These are phyloP conservation scores for Phyllostachys edulis DNA, from an alignment of 176 grass and related monocot species.

Conservation along the genomic window DNA sequence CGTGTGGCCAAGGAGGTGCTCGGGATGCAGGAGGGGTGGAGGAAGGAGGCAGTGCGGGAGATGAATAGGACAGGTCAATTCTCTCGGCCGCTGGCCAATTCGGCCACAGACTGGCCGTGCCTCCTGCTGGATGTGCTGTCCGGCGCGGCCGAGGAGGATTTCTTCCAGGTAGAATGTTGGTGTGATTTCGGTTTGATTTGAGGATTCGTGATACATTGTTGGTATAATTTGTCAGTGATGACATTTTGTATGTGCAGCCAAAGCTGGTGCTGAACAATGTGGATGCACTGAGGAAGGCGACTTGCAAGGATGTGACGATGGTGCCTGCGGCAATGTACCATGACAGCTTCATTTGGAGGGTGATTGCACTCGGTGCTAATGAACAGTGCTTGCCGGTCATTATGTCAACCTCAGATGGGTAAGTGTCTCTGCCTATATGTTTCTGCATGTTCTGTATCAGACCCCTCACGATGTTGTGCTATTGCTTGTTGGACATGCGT, in stretches of 20 bases:
- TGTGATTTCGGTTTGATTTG: not conserved
- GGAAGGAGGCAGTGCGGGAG: slow-evolving; percentile 55
- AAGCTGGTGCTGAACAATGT: slow-evolving; percentile 95
- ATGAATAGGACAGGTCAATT: slow-evolving; percentile 66
- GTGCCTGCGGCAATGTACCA: slow-evolving; percentile 72
- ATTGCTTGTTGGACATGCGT: not conserved
- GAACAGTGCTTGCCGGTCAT: slow-evolving; percentile 81
- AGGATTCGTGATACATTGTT: not conserved
- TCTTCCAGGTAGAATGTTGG: slow-evolving; percentile 64
- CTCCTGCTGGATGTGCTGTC: slow-evolving; percentile 85
- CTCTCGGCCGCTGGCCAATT: slow-evolving; percentile 72
- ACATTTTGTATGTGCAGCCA: slow-evolving; percentile 52
- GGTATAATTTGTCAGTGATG: not conserved
- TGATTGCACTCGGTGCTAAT: slow-evolving; percentile 81
- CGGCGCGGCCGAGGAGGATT: slow-evolving; percentile 52
- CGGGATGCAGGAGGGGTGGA: slow-evolving; percentile 75
- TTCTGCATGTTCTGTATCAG: not conserved
- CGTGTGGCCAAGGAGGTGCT: slow-evolving; percentile 81
- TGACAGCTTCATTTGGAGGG: slow-evolving; percentile 91
- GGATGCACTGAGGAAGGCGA: slow-evolving; percentile 67
- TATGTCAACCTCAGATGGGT: slow-evolving; percentile 89
- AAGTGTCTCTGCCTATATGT: not conserved
- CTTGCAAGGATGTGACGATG: slow-evolving; percentile 56
- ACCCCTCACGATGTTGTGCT: no score
- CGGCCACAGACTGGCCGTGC: slow-evolving; percentile 81